Evolutionary conservation across 352 stramenopile species (phyloP).

Genomic region (Globisporangium lucens): DNA sequence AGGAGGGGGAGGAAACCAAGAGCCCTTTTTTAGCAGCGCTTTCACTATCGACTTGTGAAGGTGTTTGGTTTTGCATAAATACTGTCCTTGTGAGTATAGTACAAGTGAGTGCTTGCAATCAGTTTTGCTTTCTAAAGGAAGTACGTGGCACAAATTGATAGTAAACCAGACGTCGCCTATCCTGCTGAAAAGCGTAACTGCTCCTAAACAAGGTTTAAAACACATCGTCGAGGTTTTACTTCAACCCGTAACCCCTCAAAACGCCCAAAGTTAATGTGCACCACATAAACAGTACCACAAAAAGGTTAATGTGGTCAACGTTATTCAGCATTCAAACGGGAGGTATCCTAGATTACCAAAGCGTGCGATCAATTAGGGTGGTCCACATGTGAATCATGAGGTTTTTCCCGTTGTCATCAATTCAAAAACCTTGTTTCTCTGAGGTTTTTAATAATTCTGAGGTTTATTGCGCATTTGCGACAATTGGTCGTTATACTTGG

Average conservation of each 20-base stretch:
- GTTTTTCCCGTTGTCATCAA: constrained; percentile 5
- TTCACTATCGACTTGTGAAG: not conserved
- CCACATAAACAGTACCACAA: not conserved
- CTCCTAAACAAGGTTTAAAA: not conserved
- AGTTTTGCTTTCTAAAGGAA: not conserved
- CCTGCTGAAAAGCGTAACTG: not conserved
- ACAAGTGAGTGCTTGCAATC: not conserved
- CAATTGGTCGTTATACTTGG: too few species aligned
- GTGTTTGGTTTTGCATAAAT: not conserved
- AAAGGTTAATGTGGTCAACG: not conserved
- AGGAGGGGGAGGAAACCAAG: not conserved
- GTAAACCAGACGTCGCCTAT: not conserved
- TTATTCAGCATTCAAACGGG: not conserved
- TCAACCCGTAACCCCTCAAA: constrained; percentile 1
- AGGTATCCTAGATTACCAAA: not conserved
- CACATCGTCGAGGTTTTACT: not conserved
- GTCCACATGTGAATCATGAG: not conserved
- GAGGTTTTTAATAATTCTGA: too few species aligned
- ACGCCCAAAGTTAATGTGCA: not conserved
- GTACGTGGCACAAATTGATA: not conserved
- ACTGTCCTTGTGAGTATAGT: not conserved
- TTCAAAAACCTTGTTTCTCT: too few species aligned
- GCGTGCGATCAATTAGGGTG: not conserved
- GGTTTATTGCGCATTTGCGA: too few species aligned
- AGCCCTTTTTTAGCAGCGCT: not conserved